Conservation (phyloP, 495 filamentous ascomycete species). For the Penicillium parvum region DNA sequence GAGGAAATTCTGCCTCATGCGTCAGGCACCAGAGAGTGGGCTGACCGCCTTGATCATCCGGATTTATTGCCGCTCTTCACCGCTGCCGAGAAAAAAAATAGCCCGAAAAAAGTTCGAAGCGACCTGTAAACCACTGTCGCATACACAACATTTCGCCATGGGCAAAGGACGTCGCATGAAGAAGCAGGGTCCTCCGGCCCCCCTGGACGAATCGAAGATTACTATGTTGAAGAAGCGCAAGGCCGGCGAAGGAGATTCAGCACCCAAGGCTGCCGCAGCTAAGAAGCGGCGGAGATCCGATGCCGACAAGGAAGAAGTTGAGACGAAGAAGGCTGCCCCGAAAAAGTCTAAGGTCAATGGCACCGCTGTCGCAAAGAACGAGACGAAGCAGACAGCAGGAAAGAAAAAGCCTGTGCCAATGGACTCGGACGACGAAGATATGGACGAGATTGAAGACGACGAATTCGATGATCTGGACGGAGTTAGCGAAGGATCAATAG, state of each 20-base stretch:
- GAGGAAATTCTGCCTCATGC: constrained; percentile 2
- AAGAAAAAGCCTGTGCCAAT: constrained; percentile 43
- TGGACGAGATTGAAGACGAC: constrained; percentile 42
- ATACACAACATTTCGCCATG: constrained; percentile 55
- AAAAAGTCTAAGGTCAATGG: constrained; percentile 48
- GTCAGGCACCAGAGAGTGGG: constrained; percentile 1
- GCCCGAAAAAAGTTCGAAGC: constrained; percentile 25
- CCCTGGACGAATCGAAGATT: constrained; percentile 75
- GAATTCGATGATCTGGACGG: constrained; percentile 52
- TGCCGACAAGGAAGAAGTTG: constrained; percentile 33
- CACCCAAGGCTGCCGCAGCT: constrained; percentile 38
- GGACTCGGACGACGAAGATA: constrained; percentile 37
- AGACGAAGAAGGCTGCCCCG: constrained; percentile 26
- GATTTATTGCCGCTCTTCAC: constrained; percentile 28
- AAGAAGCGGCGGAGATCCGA: constrained; percentile 66
- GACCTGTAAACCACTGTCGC: constrained; percentile 12
- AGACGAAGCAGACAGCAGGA: constrained; percentile 37
- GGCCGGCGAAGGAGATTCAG: constrained; percentile 48
- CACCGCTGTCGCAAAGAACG: constrained; percentile 22
- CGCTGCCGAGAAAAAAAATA: constrained; percentile 36
- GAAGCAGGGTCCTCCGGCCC: constrained; percentile 85
- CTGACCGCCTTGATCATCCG: constrained; percentile 30
- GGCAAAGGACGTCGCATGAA: constrained; percentile 87
- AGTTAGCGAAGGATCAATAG: constrained; percentile 44
- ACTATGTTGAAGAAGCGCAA: constrained; percentile 74